phyloP scores from a whole-genome alignment of 78 protist species.

The Dictyostelium capitatum region DNA sequence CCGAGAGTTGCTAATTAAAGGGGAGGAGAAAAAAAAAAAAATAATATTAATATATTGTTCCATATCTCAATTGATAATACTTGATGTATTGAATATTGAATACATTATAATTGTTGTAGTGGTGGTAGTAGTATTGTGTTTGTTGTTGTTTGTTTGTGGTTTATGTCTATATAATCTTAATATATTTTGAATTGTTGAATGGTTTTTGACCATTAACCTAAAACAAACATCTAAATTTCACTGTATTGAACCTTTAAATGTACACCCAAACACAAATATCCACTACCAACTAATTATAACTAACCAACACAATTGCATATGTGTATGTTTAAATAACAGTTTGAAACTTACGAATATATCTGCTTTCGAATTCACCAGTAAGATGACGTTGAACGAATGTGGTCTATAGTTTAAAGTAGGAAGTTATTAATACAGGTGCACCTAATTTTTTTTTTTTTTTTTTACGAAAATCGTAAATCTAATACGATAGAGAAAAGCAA shows the following conservation, averaged over 20 bases:
- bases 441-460: not conserved
- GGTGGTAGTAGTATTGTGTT: too few species aligned
- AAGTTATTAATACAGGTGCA: not conserved
- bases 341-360: slow-evolving; percentile 92
- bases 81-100: too few species aligned
- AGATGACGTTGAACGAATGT: slow-evolving; percentile 99
- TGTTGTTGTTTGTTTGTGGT: too few species aligned
- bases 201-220: too few species aligned
- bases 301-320: not conserved
- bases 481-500: too few species aligned
- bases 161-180: too few species aligned
- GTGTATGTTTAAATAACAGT: not conserved
- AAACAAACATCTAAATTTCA: not conserved
- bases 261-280: not conserved
- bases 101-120: too few species aligned
- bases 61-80: too few species aligned
- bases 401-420: slow-evolving; percentile 86
- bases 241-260: not conserved
- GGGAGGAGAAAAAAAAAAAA: not conserved
- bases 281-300: not conserved
- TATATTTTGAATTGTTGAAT: too few species aligned
- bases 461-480: not conserved
- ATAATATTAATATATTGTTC: not conserved
- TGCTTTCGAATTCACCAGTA: slow-evolving; percentile 99
- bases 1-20: slow-evolving; percentile 92